phyloP scores from a whole-genome alignment of 768 basidiomycete genomes.

The Strobilomyces confusus region DNA sequence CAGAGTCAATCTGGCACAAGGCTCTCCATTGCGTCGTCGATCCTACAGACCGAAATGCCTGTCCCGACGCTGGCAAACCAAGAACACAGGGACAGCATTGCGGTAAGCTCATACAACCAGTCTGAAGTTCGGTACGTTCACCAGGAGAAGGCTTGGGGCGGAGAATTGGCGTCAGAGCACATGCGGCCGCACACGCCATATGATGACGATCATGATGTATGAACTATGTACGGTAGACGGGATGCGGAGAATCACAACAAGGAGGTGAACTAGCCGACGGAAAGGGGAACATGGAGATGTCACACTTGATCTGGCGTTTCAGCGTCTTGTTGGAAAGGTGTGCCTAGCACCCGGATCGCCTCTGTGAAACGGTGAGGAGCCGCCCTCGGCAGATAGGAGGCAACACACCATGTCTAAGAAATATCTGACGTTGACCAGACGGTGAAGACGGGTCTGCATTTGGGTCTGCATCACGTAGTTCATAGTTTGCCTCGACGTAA shows the following conservation, averaged over 20 bases:
- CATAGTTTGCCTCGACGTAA: conserved; percentile 76
- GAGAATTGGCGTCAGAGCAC: conserved; percentile 34
- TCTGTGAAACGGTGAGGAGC: conserved; percentile 38
- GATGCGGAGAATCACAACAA: neutral
- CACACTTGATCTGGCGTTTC: conserved; percentile 20
- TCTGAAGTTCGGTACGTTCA: conserved; percentile 27
- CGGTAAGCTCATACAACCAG: conserved; percentile 26
- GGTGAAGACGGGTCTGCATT: conserved; percentile 63
- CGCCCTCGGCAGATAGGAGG: neutral
- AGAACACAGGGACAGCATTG: conserved; percentile 29
- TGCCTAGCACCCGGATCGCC: conserved; percentile 44
- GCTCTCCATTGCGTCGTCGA: conserved; percentile 23
- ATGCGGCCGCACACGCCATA: conserved; percentile 38
- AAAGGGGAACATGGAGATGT: neutral
- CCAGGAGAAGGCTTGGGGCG: conserved; percentile 31
- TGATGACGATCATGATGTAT: conserved; percentile 35
- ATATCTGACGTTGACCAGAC: conserved; percentile 76
- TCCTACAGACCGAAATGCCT: conserved; percentile 27
- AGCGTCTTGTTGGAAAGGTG: conserved; percentile 26
- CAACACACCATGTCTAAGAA: conserved; percentile 69
- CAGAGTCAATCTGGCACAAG: conserved; percentile 19
- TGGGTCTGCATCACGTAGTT: conserved; percentile 68
- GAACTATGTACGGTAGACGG: conserved; percentile 23
- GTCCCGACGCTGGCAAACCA: conserved; percentile 28
- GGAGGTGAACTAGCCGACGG: conserved; percentile 2